Conservation (phyloP, 345 rosid species). For the Eucalyptus regnans region DNA sequence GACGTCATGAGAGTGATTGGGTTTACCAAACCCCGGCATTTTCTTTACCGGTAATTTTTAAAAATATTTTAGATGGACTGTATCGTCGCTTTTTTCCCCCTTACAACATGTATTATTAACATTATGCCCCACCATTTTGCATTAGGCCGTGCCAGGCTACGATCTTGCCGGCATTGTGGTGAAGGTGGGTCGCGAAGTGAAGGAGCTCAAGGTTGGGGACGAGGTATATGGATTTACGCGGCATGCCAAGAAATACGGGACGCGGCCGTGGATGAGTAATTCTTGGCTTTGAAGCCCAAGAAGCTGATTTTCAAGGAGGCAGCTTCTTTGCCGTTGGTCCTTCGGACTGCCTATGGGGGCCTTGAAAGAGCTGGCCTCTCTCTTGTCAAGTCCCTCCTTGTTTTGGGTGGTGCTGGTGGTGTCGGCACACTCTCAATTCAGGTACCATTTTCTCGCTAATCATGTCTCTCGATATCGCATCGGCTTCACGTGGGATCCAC, state of each 20-base stretch:
- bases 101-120: not conserved
- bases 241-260: slow-evolving; percentile 43
- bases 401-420: not conserved
- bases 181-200: slow-evolving; percentile 54
- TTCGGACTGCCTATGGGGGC: slow-evolving; percentile 71
- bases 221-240: slow-evolving; percentile 48
- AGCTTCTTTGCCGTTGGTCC: slow-evolving; percentile 66
- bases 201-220: slow-evolving; percentile 59
- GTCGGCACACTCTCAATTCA: slow-evolving; percentile 73
- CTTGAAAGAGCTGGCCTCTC: slow-evolving; percentile 58
- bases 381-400: slow-evolving; percentile 63
- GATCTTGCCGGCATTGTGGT: slow-evolving; percentile 77
- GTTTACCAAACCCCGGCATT: slow-evolving; percentile 70
- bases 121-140: not conserved
- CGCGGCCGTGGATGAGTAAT: slow-evolving; percentile 55
- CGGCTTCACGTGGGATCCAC: not conserved
- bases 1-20: slow-evolving; percentile 54
- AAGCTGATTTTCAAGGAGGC: slow-evolving; percentile 63
- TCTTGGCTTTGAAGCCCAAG: slow-evolving; percentile 59
- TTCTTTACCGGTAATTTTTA: slow-evolving; percentile 32
- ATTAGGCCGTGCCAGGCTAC: slow-evolving; percentile 76
- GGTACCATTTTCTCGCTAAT: slow-evolving; percentile 12
- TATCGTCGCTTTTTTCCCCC: not conserved
- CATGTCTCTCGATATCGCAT: too few species aligned
- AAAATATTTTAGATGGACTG: not conserved